Conservation (phyloP, 768 basidiomycete species). For the Psilocybe sp. region DNA sequence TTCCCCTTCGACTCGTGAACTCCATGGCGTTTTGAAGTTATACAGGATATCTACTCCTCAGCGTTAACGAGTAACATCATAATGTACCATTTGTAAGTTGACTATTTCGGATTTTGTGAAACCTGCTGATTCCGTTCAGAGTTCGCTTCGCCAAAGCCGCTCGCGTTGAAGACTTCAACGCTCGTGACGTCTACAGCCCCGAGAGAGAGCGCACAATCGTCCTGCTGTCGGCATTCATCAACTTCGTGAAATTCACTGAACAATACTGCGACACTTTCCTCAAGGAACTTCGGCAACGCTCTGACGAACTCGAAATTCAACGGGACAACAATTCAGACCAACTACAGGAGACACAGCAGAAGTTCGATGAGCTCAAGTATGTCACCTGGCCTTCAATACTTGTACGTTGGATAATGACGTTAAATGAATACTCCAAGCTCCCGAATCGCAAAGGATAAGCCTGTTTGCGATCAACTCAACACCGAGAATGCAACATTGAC, state of each 20-base stretch:
- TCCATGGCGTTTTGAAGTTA: neutral
- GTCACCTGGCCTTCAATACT: conserved; percentile 14
- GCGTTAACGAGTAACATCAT: conserved; percentile 63
- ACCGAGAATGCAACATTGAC: conserved; percentile 61
- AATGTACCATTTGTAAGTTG: conserved; percentile 65
- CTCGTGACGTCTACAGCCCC: conserved; percentile 71
- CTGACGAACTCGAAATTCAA: conserved; percentile 54
- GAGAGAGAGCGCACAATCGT: conserved; percentile 71
- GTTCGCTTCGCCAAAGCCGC: conserved; percentile 72
- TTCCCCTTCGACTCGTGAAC: neutral
- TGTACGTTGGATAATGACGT: neutral
- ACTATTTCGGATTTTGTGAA: neutral
- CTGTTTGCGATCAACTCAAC: conserved; percentile 57
- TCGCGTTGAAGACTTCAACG: conserved; percentile 71
- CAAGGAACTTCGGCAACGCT: conserved; percentile 57
- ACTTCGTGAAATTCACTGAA: conserved; percentile 88
- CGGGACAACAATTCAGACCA: conserved; percentile 55
- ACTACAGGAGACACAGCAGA: conserved; percentile 45
- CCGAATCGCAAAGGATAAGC: conserved; percentile 67
- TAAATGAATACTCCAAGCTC: conserved; percentile 36
- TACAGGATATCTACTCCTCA: conserved; percentile 63
- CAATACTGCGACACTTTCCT: conserved; percentile 64
- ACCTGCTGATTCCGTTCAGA: conserved; percentile 28
- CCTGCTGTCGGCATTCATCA: conserved; percentile 85
- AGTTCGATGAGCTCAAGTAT: conserved; percentile 57